Base-by-base conservation (phyloP, 2,329 filamentous ascomycete genomes). In the Phoma sp. region DNA sequence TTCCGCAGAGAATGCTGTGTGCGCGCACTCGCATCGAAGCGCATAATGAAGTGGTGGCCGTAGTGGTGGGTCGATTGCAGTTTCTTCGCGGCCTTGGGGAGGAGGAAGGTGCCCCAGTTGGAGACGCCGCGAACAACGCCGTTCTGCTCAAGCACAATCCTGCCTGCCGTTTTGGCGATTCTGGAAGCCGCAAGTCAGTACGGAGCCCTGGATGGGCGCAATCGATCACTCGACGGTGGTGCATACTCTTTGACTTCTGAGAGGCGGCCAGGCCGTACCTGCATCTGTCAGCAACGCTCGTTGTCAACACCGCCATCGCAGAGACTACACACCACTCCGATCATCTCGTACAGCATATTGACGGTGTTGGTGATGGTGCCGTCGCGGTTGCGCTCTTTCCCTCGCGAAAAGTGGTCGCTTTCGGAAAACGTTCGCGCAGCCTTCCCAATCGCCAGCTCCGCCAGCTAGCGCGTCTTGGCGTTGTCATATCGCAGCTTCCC, bases 21-120 rank as follows among this genome's bases (percentile, higher is more conserved):
- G 45, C 80, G 76, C 7, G 87, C 79, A 55, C 87, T 89, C 52
- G 89, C 80, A 75, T 99, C 95, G 82, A 96, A 99, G 67, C 95
- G 90, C 89, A 99, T 90, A 71, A 96, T 89, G 77, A 99, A 99
- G 83, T 99, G 96, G 80, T 98, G 93, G 50, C 95, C 95, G 65
- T 87, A 84, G 61, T 85, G 85, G 83, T 98, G 89, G 63, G 86
- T 87, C 66, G 89, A 86, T 78, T 97, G 92, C 77, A 96, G 88
- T 72, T 89, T 88, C 58, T 87, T 88, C 55, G 88, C 83, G 58
- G 91, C 86, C 64, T 87, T 89, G 42, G 95, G 93, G 14, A 99
- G 88, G 42, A 88, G 83, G 79, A 95, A 97, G 65, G 90, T 84
- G 72, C 95, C 95, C 95, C 95, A 99, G 83, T 99, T 99, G 65